Percentiles rank a stretch among this genome's conserved stretches.
These are phyloP conservation scores for Pseudopediastrum boryanum DNA, from an alignment of 139 green algal species.

Conservation along the genomic window DNA sequence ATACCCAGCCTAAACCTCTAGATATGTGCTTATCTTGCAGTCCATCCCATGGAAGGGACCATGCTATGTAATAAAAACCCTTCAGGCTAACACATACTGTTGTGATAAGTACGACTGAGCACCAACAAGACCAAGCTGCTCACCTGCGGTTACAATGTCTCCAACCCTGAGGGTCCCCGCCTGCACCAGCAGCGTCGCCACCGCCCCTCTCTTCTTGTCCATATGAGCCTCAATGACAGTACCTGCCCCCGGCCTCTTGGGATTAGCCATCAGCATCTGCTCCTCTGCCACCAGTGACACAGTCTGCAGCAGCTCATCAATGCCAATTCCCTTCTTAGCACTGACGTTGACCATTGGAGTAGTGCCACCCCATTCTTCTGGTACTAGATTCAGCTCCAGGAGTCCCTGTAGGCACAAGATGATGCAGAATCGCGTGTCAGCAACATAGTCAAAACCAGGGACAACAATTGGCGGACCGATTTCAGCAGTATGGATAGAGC, in stretches of 20 bases:
- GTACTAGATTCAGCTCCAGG: constrained; percentile 83
- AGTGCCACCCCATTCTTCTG: constrained; percentile 97
- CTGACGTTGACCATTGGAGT: constrained; percentile 88
- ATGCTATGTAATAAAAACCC: no score
- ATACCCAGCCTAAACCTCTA: no score
- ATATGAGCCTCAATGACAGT: constrained; percentile 96
- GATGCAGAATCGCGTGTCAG: no score
- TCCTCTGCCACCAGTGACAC: constrained; percentile 89
- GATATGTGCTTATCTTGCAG: no score
- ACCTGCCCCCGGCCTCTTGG: constrained; percentile 70
- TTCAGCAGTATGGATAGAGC: no score
- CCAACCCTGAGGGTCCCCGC: constrained; percentile 73
- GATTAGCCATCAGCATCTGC: constrained; percentile 81
- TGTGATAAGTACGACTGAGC: constrained; percentile 70
- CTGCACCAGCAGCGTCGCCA: constrained; percentile 92
- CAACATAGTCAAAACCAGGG: no score
- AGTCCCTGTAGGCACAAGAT: constrained; percentile 68
- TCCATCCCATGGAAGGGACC: not conserved
- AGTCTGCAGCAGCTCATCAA: constrained; percentile 86
- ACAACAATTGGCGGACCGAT: no score
- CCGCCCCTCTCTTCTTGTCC: constrained; percentile 81
- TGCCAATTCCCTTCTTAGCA: constrained; percentile 83
- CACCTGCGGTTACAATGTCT: constrained; percentile 79
- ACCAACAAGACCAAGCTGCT: no score
- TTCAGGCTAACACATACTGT: constrained; percentile 69